Evolutionary conservation across 805 yeast genomes (phyloP).

Genomic region (Ogataea angusta): DNA sequence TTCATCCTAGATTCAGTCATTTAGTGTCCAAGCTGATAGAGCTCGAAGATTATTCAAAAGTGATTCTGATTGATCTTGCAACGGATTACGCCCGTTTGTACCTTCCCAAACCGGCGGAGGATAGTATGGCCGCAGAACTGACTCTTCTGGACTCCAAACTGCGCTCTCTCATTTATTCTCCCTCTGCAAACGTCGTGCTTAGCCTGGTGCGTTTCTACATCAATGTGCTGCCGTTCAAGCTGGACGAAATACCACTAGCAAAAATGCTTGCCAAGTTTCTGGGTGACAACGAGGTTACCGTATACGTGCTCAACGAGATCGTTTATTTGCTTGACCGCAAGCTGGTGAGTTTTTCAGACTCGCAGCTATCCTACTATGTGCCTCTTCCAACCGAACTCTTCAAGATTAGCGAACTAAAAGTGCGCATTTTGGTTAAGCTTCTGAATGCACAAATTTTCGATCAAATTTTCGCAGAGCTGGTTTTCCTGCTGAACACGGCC

Average conservation of each 20-base stretch:
- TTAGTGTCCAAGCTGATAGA: conserved; percentile 36
- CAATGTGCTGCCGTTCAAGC: conserved; percentile 56
- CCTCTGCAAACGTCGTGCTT: conserved; percentile 58
- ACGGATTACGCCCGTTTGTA: conserved; percentile 63
- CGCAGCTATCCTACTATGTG: conserved; percentile 46
- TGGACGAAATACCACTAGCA: conserved; percentile 48
- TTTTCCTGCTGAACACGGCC: conserved; percentile 43
- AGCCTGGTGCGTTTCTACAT: conserved; percentile 55
- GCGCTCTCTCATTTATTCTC: conserved; percentile 44
- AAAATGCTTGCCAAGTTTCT: conserved; percentile 40
- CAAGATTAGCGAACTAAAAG: conserved; percentile 47
- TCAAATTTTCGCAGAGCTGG: conserved; percentile 57
- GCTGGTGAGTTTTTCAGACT: conserved; percentile 35
- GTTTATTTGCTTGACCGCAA: conserved; percentile 28
- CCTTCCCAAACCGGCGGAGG: conserved; percentile 47
- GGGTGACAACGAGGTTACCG: conserved; percentile 5
- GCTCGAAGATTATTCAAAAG: conserved; percentile 75
- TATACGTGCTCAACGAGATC: conserved; percentile 17
- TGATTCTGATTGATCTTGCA: conserved; percentile 54
- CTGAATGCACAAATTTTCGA: conserved; percentile 51
- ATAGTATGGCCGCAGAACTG: conserved; percentile 52
- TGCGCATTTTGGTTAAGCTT: conserved; percentile 59
- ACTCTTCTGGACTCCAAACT: conserved; percentile 49
- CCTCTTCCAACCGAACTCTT: conserved; percentile 52
- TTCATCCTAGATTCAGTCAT: conserved; percentile 68